Conservation (phyloP, 2,329 filamentous ascomycete species). For the Lachnum nothofagi region DNA sequence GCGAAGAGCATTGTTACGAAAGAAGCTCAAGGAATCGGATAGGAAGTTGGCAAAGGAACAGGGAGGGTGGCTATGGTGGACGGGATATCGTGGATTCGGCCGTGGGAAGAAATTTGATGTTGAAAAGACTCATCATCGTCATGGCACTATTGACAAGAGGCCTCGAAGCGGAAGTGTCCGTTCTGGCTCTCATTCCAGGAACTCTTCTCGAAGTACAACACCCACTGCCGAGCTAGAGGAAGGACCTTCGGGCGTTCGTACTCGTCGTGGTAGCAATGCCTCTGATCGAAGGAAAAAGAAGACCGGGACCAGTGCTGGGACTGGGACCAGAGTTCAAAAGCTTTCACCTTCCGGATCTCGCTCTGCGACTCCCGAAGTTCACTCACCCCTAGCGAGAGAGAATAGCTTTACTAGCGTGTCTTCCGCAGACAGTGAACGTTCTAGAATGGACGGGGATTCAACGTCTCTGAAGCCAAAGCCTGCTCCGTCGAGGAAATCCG, state of each 20-base stretch:
- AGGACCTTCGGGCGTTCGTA: constrained; percentile 18
- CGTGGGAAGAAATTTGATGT: constrained; percentile 28
- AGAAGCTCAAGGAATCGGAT: constrained; percentile 64
- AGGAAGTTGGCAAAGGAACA: constrained; percentile 62
- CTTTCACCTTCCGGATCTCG: constrained; percentile 27
- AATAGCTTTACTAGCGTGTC: constrained; percentile 30
- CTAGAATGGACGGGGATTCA: constrained; percentile 5
- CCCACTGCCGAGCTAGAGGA: constrained; percentile 31
- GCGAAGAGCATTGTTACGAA: constrained; percentile 66
- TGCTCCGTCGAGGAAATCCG: constrained; percentile 11
- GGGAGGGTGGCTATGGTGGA: constrained; percentile 80
- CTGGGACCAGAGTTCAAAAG: constrained; percentile 19
- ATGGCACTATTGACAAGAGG: constrained; percentile 25
- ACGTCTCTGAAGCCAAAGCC: constrained; percentile 14
- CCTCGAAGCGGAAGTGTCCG: constrained; percentile 29
- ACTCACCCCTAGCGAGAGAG: constrained; percentile 28
- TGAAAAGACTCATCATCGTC: constrained; percentile 31
- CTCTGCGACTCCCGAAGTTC: constrained; percentile 29
- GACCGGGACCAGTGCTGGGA: constrained; percentile 7
- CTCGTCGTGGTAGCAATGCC: constrained; percentile 27
- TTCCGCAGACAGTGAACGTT: constrained; percentile 28
- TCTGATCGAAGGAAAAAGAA: constrained; percentile 30
- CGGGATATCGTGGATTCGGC: constrained; percentile 60
- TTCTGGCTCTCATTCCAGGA: constrained; percentile 31
- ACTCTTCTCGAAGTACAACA: constrained; percentile 34